A percentile compares a stretch with the other conserved stretches of the same genome.
These are phyloP conservation scores for Coprinellus micaceus DNA, from an alignment of 768 basidiomycete genomes.

Conservation along the genomic window DNA sequence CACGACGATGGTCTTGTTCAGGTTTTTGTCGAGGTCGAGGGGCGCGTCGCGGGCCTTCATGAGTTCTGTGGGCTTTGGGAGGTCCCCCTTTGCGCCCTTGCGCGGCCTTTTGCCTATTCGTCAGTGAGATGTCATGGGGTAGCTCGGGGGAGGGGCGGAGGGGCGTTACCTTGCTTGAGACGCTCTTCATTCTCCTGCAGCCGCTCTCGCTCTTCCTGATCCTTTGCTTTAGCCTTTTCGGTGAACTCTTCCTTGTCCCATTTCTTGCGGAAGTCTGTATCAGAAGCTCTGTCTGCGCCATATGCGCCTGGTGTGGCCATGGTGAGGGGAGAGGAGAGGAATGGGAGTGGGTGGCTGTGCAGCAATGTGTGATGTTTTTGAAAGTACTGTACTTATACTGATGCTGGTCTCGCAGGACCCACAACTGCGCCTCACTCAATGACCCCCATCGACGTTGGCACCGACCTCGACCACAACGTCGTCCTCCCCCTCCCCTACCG, in stretches of 20 bases:
- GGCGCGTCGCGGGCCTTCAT: constrained; percentile 85
- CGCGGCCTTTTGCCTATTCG: constrained; percentile 76
- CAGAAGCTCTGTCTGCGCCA: constrained; percentile 41
- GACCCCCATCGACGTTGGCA: constrained; percentile 13
- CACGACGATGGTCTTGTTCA: constrained; percentile 93
- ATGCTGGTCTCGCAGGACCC: neutral
- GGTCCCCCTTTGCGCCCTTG: constrained; percentile 63
- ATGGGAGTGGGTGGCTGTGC: constrained; percentile 1
- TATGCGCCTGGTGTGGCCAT: constrained; percentile 41
- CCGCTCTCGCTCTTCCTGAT: constrained; percentile 72
- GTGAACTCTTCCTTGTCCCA: constrained; percentile 95
- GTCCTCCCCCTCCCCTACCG: constrained; percentile 90
- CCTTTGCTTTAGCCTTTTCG: constrained; percentile 78
- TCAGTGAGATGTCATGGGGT: constrained; percentile 5
- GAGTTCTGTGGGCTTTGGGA: constrained; percentile 91
- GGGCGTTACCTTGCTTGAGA: constrained; percentile 67
- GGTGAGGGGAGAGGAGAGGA: constrained; percentile 9
- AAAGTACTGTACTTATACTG: neutral
- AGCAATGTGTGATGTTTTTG: neutral
- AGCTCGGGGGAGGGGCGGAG: neutral
- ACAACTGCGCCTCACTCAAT: constrained; percentile 7
- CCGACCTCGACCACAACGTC: constrained; percentile 48
- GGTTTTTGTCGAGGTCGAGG: constrained; percentile 91
- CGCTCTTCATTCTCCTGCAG: constrained; percentile 86
- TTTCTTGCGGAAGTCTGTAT: constrained; percentile 81